Base-by-base conservation (phyloP, 805 yeast species). In the Saccharomycopsis fibuligera region DNA sequence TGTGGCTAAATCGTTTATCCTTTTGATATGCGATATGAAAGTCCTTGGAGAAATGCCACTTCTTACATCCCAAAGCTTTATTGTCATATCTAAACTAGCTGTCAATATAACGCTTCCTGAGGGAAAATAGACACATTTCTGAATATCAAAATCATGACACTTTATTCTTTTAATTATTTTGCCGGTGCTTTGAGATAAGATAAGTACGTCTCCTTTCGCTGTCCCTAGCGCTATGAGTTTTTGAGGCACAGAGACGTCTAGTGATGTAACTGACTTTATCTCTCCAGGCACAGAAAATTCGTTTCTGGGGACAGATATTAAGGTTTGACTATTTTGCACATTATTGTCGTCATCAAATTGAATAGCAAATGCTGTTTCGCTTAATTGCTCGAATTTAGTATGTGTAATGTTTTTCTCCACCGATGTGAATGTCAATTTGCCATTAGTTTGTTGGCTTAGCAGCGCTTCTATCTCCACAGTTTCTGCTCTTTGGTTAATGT, bases 81-180 rank as follows among this genome's bases (percentile, higher is more conserved):
- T 64, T 45, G 64, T 71, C 64, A 70, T 68, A 62, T 86, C 95
- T 22, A 68, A 60, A 1, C 88, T 83, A 4, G 75, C 69, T 1
- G 83, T 73, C 22, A 83, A 57, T 1, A 79, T 58, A 12, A 82
- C 93, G 57, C 74, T 65, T 2, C 79, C 78, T 14, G 86, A 78
- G 0, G 93, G 87, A 59, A 86, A 83, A 47, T 80, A 72, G 47
- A 51, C 39, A 2, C 75, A 56, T 3, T 67, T 63, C 0, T 69
- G 58, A 1, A 84, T 66, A 41, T 76, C 74, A 40, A 48, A 48
- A 16, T 41, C 45, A 31, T 48, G 10, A 59, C 50, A 42, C 19
- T 22, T 19, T n/a, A 29, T 31, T 10, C 5, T 9, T 19, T 29
- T 35, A 21, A 33, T 25, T 6, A 36, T 17, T 10, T 22, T n/a